Base-by-base conservation (phyloP, 75 land plant species). In the Pinus taeda region DNA sequence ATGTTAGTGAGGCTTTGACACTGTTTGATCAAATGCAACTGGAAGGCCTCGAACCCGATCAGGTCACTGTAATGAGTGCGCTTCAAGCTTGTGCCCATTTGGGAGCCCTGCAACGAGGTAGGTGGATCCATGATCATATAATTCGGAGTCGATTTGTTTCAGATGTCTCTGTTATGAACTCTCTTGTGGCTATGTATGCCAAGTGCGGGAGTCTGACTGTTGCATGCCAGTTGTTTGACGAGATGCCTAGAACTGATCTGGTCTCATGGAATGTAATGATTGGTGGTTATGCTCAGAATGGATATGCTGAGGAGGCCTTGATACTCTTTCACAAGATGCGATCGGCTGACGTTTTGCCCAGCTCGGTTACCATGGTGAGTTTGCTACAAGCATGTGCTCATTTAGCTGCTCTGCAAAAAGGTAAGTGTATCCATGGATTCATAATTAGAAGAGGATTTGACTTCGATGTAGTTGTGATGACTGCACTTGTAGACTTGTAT, bases 241-340 rank as follows among this genome's bases (percentile, higher is more conserved):
- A 55, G 37, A 75, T 76, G 78, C 61, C 63, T 57, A 29, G 30
- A 22, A 67, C 56, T 24, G 71, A 79, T 75, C 20, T 56, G 8
- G 82, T 79, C 71, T 57, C 77, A 71, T 83, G 85, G 82, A 79
- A 81, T 76, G 76, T 78, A 13, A 74, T 83, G 78, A 67, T 83
- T 37, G 78, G 71, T 6, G 81, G 77, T 4, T 79, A 75, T 55
- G 74, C 74, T 57, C 82, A 83, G 61, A 74, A 83, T 74, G 84
- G 84, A 22, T 57, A 65, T 42, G 77, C 73, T 6, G 73, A 79
- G 53, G 77, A 79, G 53, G 80, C 84, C 26, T 45, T 83, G 49
- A 58, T 21, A 33, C 39, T 83, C 20, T 83, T 79, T 69, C 24
- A 59, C 21, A 18, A 17, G 21, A 83, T 83, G 85, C 74, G 57